phyloP scores from a whole-genome alignment of 2,329 filamentous ascomycete genomes.

The Pyrenochaeta sp. region DNA sequence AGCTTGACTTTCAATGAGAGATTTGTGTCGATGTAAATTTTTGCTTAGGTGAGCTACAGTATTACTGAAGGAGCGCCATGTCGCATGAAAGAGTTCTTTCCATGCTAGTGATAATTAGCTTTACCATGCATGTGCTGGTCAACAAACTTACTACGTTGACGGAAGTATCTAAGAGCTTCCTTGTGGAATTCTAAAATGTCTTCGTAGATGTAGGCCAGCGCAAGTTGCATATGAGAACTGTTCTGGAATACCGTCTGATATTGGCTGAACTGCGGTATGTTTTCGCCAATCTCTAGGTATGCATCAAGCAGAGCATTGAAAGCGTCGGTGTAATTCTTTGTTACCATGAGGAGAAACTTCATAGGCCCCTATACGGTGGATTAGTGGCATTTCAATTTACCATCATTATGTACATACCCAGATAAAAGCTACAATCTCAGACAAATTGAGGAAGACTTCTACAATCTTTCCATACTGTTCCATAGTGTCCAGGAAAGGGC shows the following conservation, averaged over 20 bases:
- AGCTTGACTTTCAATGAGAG: constrained; percentile 43
- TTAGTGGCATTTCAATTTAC: background rate
- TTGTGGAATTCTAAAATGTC: constrained; percentile 24
- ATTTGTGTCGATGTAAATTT: constrained; percentile 37
- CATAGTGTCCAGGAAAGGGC: constrained; percentile 42
- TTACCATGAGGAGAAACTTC: constrained; percentile 47
- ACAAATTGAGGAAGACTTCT: constrained; percentile 46
- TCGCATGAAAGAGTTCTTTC: constrained; percentile 43
- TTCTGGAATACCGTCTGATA: background rate
- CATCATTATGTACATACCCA: constrained; percentile 11
- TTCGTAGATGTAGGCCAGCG: constrained; percentile 6
- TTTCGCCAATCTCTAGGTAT: background rate
- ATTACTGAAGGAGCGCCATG: constrained; percentile 43
- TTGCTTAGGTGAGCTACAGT: constrained; percentile 39
- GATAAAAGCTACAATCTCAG: constrained; percentile 43
- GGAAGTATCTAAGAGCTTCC: constrained; percentile 16
- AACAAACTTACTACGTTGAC: background rate
- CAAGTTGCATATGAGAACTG: background rate
- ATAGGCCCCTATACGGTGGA: constrained; percentile 34
- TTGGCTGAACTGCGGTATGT: background rate
- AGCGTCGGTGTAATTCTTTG: too few species aligned
- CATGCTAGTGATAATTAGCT: constrained; percentile 27
- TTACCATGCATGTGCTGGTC: background rate
- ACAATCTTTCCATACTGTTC: constrained; percentile 48
- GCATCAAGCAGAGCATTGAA: background rate